Conservation (phyloP, 768 basidiomycete genomes). For the Boletellus ananas region DNA sequence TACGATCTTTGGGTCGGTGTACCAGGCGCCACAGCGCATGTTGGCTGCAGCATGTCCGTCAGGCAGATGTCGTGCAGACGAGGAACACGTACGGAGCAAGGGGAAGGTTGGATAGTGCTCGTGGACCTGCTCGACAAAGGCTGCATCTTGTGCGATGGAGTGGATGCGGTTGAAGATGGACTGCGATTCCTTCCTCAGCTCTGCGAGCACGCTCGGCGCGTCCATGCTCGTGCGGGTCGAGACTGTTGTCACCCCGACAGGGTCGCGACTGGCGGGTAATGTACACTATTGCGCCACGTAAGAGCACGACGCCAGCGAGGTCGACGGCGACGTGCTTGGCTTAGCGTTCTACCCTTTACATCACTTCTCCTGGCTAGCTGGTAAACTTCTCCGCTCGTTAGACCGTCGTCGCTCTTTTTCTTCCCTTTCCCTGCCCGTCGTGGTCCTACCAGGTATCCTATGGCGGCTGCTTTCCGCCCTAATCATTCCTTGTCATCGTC, state of each 20-base stretch:
- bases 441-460: conserved; percentile 19
- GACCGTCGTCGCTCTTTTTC: conserved; percentile 10
- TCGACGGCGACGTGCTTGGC: too few relatives aligned
- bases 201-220: conserved; percentile 35
- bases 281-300: conserved; percentile 2
- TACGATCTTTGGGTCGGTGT: conserved; percentile 68
- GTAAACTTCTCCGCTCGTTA: conserved; percentile 14
- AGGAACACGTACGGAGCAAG: conserved; percentile 46
- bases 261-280: too few relatives aligned
- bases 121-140: conserved; percentile 59
- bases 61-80: not conserved
- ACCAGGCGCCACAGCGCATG: conserved; percentile 93
- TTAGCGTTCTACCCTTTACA: conserved; percentile 7
- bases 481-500: conserved; percentile 14
- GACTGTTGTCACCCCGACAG: too few relatives aligned
- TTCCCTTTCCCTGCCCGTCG: conserved; percentile 4
- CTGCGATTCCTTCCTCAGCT: conserved; percentile 63
- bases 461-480: conserved; percentile 24
- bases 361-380: not conserved
- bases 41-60: conserved; percentile 57
- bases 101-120: conserved; percentile 48
- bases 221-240: not conserved
- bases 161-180: conserved; percentile 87
- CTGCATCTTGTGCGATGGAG: conserved; percentile 75
- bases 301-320: not conserved